A percentile compares a stretch with the other conserved stretches of the same genome.
Evolutionary conservation across 2,329 filamentous ascomycete genomes (phyloP).

Genomic region (Sporothrix dimorphospora): DNA sequence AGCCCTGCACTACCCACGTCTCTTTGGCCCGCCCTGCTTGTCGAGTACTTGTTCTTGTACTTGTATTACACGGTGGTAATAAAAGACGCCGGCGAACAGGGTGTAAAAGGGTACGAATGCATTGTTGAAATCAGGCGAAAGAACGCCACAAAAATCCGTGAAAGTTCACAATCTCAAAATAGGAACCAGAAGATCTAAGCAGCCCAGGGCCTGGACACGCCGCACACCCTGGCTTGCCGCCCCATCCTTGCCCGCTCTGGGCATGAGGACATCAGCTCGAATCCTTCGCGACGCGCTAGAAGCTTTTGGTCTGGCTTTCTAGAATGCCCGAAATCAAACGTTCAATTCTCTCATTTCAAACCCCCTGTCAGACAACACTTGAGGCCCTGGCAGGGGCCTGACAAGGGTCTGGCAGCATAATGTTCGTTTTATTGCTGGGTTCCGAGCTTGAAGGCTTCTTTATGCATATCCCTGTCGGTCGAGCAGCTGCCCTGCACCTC

Average conservation of each 20-base stretch:
- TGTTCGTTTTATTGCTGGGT: conserved; percentile 52
- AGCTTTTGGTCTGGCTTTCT: conserved; percentile 42
- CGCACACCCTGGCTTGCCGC: neutral
- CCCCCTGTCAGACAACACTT: conserved; percentile 26
- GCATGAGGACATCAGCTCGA: neutral
- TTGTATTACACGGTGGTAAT: conserved; percentile 13
- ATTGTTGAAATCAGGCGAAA: neutral
- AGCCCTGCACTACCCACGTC: neutral
- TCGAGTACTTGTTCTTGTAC: neutral
- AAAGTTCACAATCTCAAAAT: conserved; percentile 17
- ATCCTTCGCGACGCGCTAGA: conserved; percentile 40
- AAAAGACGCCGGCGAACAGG: neutral
- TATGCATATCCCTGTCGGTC: conserved; percentile 47
- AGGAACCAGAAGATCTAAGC: conserved; percentile 13
- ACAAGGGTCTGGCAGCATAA: conserved; percentile 46
- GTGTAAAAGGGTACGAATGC: neutral
- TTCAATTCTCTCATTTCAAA: conserved; percentile 34
- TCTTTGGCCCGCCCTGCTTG: neutral
- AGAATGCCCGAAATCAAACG: conserved; percentile 37
- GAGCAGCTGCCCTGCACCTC: conserved; percentile 32
- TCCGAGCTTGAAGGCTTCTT: conserved; percentile 50
- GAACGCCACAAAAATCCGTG: neutral
- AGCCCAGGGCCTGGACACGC: neutral
- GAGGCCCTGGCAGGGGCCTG: conserved; percentile 17
- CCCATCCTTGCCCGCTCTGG: conserved; percentile 4